Conservation (phyloP, 2,329 filamentous ascomycete genomes). For the Truncatella angustata region DNA sequence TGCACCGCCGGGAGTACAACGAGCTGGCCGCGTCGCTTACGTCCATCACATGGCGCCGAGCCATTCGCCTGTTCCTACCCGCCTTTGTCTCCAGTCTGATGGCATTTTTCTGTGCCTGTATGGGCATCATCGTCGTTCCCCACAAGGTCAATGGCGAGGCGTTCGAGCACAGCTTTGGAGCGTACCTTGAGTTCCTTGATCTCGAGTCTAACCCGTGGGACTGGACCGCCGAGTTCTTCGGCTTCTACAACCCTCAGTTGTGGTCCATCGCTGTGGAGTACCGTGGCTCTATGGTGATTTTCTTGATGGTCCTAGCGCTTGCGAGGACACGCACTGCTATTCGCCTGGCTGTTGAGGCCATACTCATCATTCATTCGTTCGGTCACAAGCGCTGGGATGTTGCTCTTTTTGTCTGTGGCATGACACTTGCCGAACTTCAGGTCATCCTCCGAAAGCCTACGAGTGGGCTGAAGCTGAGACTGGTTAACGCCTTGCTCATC, state of each 20-base stretch:
- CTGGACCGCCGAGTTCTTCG: conserved; percentile 24
- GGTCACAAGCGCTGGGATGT: conserved; percentile 28
- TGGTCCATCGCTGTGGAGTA: conserved; percentile 35
- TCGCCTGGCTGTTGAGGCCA: conserved; percentile 22
- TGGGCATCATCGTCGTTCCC: conserved; percentile 22
- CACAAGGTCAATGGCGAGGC: conserved; percentile 21
- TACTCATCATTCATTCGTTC: conserved; percentile 23
- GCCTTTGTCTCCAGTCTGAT: conserved; percentile 35
- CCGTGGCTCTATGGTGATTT: conserved; percentile 31
- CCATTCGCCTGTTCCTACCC: conserved; percentile 39
- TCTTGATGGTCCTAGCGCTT: conserved; percentile 27
- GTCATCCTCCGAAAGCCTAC: conserved; percentile 22
- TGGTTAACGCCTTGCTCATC: conserved; percentile 20
- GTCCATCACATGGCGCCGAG: conserved; percentile 40
- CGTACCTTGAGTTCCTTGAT: conserved; percentile 27
- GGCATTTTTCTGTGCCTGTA: conserved; percentile 27
- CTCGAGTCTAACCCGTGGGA: conserved; percentile 28
- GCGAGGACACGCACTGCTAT: conserved; percentile 23
- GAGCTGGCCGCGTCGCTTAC: conserved; percentile 28
- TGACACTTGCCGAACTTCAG: conserved; percentile 26
- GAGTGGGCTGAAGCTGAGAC: conserved; percentile 14
- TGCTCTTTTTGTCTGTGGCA: conserved; percentile 27
- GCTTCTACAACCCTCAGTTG: conserved; percentile 31
- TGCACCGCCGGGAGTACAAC: conserved; percentile 27
- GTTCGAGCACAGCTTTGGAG: conserved; percentile 22